Evolutionary conservation across 306 rosid genomes (phyloP), one percentile per base, ranked within the genome.

Genomic region (Quercus ilex): DNA sequence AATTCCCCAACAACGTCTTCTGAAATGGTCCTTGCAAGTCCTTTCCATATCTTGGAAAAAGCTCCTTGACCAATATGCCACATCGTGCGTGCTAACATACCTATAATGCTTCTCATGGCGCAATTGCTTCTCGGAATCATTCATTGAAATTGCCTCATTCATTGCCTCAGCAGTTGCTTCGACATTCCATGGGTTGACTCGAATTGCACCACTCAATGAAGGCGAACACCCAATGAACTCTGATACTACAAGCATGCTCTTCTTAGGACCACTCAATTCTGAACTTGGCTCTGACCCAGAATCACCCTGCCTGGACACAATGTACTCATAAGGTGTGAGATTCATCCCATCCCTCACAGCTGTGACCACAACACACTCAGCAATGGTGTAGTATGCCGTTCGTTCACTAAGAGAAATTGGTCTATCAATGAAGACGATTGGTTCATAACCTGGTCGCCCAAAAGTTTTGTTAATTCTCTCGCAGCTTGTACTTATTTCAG

Each of bases 281-380:
- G 85, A 15, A 64, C 73, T 69, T 49, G 71, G 31, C 55, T 80
- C 89, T 35, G 85, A 75, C 25, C 76, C 73, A 25, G 88, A 55
- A 69, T 75, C 67, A 10, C 92, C 94, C 69, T 90, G 94, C 82
- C 94, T 88, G 79, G 89, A 88, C 18, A 90, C 92, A 81, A 88
- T 89, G 55, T 90, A 90, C 77, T 85, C 88, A 57, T 90, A 90
- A 28, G 94, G 94, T 21, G 81, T 84, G 62, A 90, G 88, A 83
- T 90, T 90, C 94, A 90, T 82, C 20, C 94, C 92, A 73, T 90
- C 94, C 73, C 94, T 86, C 84, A 89, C 92, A 1, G 92, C 92
- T 2, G 92, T 81, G 55, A 89, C 92, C 46, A 86, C 90, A 8
- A 86, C 90, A 62, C 92, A 89, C 77, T 89, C 92, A 0, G 92